Evolutionary conservation across 305 asterid genomes (phyloP), one percentile per base, ranked within the genome.

Genomic region (Fraxinus ornus): DNA sequence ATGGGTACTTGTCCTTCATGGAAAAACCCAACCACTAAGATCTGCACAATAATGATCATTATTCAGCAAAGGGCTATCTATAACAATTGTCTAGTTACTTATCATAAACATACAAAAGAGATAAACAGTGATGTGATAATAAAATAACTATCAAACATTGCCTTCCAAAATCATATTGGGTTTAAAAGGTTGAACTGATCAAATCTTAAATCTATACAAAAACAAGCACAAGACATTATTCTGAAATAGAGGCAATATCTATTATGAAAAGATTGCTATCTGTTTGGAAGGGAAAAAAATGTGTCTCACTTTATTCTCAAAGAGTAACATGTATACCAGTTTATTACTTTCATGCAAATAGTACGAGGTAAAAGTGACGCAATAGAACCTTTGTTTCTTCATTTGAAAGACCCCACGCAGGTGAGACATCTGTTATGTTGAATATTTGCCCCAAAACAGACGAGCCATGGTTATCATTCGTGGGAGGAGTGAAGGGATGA

Each of bases 371-470:
- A 76, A 19, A 82, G 66, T 3, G 21, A 37, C 57, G 22, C 57
- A 79, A 60, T 80, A 84, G 35, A 81, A 96, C 99, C 98, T 97
- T 97, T 60, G 98, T 92, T 86, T 91, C 95, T 92, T 91, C 98
- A 79, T 86, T 88, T 70, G 99, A 88, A 85, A 89, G 86, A 80
- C 94, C 98, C 91, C 91, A 95, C 78, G 92, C 75, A 85, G 95
- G 98, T 72, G 98, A 93, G 87, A 97, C 82, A 72, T 97, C 98
- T 36, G 89, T 87, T 85, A 97, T 92, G 80, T 83, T 86, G 83
- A 94, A 92, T 79, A 88, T 90, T 83, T 86, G 90, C 83, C 91
- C 92, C 57, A 68, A 44, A 2, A 84, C 82, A 85, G 91, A 60
- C 41, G 83, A 89, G 21, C 39, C 85, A 60, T 80, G 85, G 83